phyloP scores from a whole-genome alignment of 345 rosid species.

The Acer saccharum region DNA sequence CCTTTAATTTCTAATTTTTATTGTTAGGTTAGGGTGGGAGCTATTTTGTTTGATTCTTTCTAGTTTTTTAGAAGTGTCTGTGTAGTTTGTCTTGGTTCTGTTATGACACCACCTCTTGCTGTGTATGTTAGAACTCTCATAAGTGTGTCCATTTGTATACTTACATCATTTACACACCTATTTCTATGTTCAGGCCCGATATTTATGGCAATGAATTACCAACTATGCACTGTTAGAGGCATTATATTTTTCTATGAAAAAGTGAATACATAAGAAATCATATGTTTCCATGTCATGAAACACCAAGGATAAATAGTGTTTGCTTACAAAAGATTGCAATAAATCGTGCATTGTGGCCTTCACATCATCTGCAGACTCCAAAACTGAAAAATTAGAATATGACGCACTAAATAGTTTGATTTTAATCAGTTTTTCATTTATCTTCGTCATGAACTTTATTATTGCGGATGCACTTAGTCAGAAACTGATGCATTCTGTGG shows the following conservation, averaged over 20 bases:
- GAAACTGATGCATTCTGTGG: no score
- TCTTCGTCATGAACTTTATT: not conserved
- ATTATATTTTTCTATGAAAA: not conserved
- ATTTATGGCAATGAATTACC: not conserved
- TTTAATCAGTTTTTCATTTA: not conserved
- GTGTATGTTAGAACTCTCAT: not conserved
- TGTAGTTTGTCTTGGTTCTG: not conserved
- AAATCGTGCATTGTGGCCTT: not conserved
- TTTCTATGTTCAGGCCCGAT: not conserved
- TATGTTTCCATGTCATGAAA: not conserved
- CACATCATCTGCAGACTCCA: not conserved
- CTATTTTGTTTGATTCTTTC: not conserved
- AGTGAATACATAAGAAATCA: not conserved
- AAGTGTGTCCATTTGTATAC: not conserved
- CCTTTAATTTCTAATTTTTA: not conserved
- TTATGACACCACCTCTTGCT: not conserved
- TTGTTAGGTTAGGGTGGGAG: constrained; percentile 1
- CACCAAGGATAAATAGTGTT: not conserved
- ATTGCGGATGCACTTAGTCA: not conserved
- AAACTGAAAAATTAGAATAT: not conserved
- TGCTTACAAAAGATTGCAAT: not conserved
- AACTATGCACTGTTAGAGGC: not conserved
- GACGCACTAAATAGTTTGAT: not conserved
- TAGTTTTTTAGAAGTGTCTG: not conserved
- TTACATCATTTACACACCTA: not conserved